Conservation (phyloP, 495 filamentous ascomycete genomes). For the Penicillium steckii region DNA sequence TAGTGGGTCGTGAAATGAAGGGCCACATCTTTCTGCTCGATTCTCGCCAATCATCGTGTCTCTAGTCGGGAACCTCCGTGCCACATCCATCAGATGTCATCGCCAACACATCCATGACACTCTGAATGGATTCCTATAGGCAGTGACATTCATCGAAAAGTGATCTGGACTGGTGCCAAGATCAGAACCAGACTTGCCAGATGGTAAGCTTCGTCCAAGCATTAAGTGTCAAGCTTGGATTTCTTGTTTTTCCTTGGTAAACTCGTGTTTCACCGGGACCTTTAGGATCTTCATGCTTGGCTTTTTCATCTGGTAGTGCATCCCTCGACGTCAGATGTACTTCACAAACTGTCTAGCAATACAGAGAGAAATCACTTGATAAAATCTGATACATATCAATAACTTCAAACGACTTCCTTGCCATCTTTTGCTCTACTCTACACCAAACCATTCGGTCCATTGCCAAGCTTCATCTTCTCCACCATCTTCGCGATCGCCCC, state of each 20-base stretch:
- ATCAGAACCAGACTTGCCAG: neutral
- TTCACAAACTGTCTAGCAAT: neutral
- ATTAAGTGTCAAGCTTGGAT: neutral
- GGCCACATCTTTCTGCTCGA: neutral
- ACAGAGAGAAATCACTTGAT: too few species aligned
- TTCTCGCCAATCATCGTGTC: neutral
- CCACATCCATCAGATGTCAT: neutral
- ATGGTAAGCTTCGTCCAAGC: slow-evolving; percentile 1
- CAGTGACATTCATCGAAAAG: neutral
- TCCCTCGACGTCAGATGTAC: neutral
- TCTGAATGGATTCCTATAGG: too few species aligned
- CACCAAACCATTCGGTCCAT: neutral
- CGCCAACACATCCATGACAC: neutral
- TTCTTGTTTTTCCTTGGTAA: neutral
- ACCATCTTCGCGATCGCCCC: slow-evolving; percentile 1
- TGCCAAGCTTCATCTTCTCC: slow-evolving; percentile 8
- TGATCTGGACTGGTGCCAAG: neutral
- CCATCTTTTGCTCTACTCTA: too few species aligned
- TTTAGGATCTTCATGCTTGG: neutral
- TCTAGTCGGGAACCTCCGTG: neutral
- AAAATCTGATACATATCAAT: too few species aligned
- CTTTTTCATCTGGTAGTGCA: neutral
- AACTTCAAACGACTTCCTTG: too few species aligned
- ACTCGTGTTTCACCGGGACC: neutral
- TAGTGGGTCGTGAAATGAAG: neutral